Percentiles rank a stretch among this genome's conserved stretches.
phyloP scores from a whole-genome alignment of 306 rosid genomes.

The Trifolium subterraneum region DNA sequence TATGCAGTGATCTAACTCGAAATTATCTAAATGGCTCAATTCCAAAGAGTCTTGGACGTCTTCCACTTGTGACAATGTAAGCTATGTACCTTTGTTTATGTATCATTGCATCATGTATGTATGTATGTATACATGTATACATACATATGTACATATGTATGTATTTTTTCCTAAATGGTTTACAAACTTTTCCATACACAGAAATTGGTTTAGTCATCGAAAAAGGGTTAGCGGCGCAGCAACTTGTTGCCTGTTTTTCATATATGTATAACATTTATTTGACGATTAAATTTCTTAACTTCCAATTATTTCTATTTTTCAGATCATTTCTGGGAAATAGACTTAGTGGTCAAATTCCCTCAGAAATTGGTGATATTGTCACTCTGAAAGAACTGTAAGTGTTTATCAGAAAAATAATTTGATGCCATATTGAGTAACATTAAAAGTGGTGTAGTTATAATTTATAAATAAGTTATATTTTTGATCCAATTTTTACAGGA shows the following conservation, averaged over 20 bases:
- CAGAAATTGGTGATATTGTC: constrained; percentile 59
- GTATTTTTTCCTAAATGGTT: no score
- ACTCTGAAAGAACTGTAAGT: constrained; percentile 67
- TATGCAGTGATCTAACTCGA: constrained; percentile 67
- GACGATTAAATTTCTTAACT: constrained; percentile 12
- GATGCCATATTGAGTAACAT: background rate
- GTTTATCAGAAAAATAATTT: background rate
- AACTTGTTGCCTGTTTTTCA: no score
- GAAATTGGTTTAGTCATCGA: no score
- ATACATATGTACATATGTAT: no score
- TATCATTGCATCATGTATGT: no score
- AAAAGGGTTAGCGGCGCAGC: no score
- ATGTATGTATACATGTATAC: no score
- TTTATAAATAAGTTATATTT: constrained; percentile 2
- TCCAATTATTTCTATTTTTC: constrained; percentile 33
- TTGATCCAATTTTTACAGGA: constrained; percentile 49
- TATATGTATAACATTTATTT: no score
- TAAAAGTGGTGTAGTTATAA: background rate
- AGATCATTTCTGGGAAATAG: constrained; percentile 72
- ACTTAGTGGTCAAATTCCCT: constrained; percentile 66
- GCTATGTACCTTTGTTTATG: constrained; percentile 29
- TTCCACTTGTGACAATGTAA: constrained; percentile 58
- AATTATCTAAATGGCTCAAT: constrained; percentile 70
- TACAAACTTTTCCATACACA: no score
- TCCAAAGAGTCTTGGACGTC: constrained; percentile 51